Evolutionary conservation across 2,329 filamentous ascomycete species (phyloP).

Genomic region (Exophiala spinifera): DNA sequence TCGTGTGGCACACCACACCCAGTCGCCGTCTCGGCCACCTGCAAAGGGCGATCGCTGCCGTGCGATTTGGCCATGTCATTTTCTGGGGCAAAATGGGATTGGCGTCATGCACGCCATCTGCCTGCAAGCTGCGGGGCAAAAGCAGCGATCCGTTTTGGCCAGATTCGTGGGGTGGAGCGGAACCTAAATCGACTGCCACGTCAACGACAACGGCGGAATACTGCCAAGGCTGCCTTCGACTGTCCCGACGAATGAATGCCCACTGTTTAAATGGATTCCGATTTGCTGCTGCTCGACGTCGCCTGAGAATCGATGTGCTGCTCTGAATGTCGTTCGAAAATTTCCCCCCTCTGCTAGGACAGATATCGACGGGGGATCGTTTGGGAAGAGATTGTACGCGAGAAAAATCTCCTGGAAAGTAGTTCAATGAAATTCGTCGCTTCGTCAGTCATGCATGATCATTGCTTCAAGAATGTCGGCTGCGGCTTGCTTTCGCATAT

Average conservation of each 20-base stretch:
- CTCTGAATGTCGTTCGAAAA: conserved; percentile 3
- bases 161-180: conserved; percentile 35
- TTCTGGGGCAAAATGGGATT: conserved; percentile 22
- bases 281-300: conserved; percentile 27
- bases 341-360: background rate
- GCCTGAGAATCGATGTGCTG: conserved; percentile 14
- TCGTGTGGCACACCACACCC: conserved; percentile 20
- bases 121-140: conserved; percentile 30
- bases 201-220: conserved; percentile 21
- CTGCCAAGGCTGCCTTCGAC: conserved; percentile 25
- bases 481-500: conserved; percentile 44
- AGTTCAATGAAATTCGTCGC: conserved; percentile 29
- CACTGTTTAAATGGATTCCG: conserved; percentile 17
- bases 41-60: conserved; percentile 30
- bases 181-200: conserved; percentile 26
- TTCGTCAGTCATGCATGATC: conserved; percentile 21
- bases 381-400: conserved; percentile 22
- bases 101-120: conserved; percentile 27
- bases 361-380: conserved; percentile 9
- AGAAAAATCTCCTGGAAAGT: conserved; percentile 9
- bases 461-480: conserved; percentile 32
- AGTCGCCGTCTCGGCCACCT: conserved; percentile 17
- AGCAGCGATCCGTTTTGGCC: conserved; percentile 32
- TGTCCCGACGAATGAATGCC: conserved; percentile 24
- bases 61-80: conserved; percentile 22